Percentiles rank a stretch among this genome's conserved stretches.
phyloP scores from a whole-genome alignment of 495 filamentous ascomycete genomes.

The Delitschia confertaspora region DNA sequence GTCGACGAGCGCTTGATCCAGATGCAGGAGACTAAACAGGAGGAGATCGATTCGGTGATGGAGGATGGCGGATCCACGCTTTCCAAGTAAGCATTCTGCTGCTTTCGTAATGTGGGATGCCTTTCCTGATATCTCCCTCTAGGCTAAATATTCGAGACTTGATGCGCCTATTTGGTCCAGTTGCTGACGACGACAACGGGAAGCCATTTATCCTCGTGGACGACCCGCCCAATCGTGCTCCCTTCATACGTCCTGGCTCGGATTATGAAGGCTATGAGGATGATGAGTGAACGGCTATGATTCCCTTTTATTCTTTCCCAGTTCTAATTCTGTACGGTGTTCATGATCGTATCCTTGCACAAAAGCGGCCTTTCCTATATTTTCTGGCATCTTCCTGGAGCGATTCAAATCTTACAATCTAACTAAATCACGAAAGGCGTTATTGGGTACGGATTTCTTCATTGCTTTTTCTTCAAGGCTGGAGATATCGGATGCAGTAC shows the following conservation, averaged over 20 bases:
- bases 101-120: neutral
- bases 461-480: too few relatives aligned
- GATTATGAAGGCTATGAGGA: conserved; percentile 18
- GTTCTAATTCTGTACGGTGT: too few relatives aligned
- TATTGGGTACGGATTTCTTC: too few relatives aligned
- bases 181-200: conserved; percentile 24
- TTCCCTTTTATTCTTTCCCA: too few relatives aligned
- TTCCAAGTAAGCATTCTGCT: conserved; percentile 7
- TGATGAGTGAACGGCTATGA: conserved; percentile 3
- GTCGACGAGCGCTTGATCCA: conserved; percentile 46
- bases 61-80: conserved; percentile 19
- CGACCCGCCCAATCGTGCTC: conserved; percentile 9
- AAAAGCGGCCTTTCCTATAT: too few relatives aligned
- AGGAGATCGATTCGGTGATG: conserved; percentile 32
- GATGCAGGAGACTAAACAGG: conserved; percentile 34
- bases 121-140: conserved; percentile 1
- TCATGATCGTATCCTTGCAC: too few relatives aligned
- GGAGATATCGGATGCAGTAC: too few relatives aligned
- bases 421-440: too few relatives aligned
- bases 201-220: conserved; percentile 32
- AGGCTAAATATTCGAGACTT: conserved; percentile 26
- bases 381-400: too few relatives aligned
- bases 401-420: too few relatives aligned
- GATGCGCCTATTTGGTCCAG: conserved; percentile 30
- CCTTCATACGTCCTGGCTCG: conserved; percentile 10